Percentiles rank a stretch among this genome's conserved stretches.
Conservation (phyloP, 2,329 filamentous ascomycete species). For the Aureobasidium sp. region DNA sequence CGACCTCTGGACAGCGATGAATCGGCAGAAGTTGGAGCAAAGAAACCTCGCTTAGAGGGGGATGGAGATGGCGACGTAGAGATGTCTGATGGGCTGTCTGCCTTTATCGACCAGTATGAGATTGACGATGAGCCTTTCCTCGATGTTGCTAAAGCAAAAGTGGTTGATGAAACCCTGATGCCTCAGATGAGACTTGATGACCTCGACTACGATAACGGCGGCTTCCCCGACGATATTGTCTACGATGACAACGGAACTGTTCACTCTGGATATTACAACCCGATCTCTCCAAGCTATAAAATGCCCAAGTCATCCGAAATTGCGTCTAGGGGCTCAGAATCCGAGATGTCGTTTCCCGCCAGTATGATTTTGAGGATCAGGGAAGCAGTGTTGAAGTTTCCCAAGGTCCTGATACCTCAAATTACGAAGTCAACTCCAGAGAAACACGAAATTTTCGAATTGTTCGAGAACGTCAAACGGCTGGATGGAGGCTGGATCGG, state of each 20-base stretch:
- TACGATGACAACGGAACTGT: background rate
- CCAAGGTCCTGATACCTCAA: background rate
- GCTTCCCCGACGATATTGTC: background rate
- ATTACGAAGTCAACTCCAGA: background rate
- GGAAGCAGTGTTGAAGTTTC: background rate
- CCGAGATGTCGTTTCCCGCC: no score
- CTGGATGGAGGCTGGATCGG: background rate
- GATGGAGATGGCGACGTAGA: background rate
- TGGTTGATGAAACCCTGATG: background rate
- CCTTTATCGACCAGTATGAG: background rate
- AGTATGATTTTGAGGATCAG: background rate
- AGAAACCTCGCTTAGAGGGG: background rate
- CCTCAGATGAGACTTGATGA: background rate
- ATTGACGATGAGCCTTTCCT: background rate
- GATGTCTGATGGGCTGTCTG: background rate
- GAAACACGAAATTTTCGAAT: background rate
- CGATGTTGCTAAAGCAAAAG: background rate
- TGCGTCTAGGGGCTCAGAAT: no score
- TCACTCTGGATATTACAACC: background rate
- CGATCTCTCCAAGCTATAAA: background rate
- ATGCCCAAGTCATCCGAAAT: background rate
- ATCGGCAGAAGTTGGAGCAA: background rate
- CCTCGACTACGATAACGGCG: background rate
- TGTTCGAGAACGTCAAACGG: background rate
- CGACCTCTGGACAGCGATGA: background rate